Percentiles rank a stretch among this genome's conserved stretches.
phyloP scores from a whole-genome alignment of 257 asterid genomes.

The Hygrophila difformis region DNA sequence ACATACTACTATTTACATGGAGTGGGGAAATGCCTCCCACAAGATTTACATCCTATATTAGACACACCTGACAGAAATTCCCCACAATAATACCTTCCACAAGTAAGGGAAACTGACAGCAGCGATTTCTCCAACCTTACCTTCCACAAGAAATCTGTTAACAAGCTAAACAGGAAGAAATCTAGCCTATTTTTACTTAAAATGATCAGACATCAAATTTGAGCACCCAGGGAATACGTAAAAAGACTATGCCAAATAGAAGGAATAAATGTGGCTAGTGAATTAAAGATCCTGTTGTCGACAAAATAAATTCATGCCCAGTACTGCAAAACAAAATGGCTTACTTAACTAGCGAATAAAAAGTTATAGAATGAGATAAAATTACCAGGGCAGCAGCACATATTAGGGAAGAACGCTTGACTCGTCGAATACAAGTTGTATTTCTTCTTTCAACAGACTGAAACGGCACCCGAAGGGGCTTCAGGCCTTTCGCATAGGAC shows the following conservation, averaged over 20 bases:
- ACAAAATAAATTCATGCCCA: constrained; percentile 4
- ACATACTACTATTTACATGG: background rate
- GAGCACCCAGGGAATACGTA: too few species aligned
- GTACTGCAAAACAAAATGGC: background rate
- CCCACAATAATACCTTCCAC: background rate
- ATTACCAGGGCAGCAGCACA: constrained; percentile 57
- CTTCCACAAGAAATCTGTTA: too few species aligned
- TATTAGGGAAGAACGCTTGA: constrained; percentile 29
- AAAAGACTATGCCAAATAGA: too few species aligned
- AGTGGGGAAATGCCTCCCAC: background rate
- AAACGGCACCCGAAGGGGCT: constrained; percentile 23
- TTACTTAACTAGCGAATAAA: background rate
- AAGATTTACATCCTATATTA: constrained; percentile 1
- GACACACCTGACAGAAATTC: too few species aligned
- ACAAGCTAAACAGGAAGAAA: background rate
- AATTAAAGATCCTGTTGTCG: too few species aligned
- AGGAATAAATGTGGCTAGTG: too few species aligned
- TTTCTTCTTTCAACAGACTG: constrained; percentile 22
- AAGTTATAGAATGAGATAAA: background rate
- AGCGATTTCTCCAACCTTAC: background rate
- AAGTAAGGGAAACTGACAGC: background rate
- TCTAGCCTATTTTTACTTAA: too few species aligned
- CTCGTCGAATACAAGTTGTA: constrained; percentile 12
- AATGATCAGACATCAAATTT: too few species aligned
- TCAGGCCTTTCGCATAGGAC: constrained; percentile 21